phyloP scores from a whole-genome alignment of 345 rosid species.

The Aquilaria malaccensis region DNA sequence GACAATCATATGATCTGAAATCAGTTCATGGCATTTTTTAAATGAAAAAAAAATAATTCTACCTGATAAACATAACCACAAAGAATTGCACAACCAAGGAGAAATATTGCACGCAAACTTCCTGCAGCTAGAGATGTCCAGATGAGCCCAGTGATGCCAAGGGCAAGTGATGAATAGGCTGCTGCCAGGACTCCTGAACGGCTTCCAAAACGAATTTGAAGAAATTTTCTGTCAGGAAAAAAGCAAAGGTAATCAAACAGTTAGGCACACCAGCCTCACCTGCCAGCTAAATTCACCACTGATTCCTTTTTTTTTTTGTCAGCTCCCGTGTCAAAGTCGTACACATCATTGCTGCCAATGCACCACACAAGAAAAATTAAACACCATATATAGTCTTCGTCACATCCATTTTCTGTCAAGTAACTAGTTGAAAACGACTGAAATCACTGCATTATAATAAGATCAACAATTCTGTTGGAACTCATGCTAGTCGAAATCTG shows the following conservation, averaged over 20 bases:
- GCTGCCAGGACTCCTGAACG: conserved; percentile 54
- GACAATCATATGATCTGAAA: no score
- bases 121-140: conserved; percentile 53
- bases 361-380: conserved; percentile 19
- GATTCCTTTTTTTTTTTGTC: conserved; percentile 89
- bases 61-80: conserved; percentile 92
- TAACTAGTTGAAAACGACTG: no score
- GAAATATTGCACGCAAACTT: conserved; percentile 44
- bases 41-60: not conserved
- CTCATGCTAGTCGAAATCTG: no score
- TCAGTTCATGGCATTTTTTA: no score
- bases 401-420: no score
- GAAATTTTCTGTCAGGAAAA: conserved; percentile 1
- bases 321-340: conserved; percentile 94
- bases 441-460: no score
- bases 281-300: conserved; percentile 72
- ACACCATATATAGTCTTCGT: conserved; percentile 9
- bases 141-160: conserved; percentile 54
- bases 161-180: conserved; percentile 44
- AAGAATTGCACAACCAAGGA: conserved; percentile 52
- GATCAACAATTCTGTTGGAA: no score
- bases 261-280: conserved; percentile 36
- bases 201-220: conserved; percentile 31
- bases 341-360: conserved; percentile 82
- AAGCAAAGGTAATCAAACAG: not conserved